Evolutionary conservation across 768 basidiomycete genomes (phyloP).

Genomic region (Termitomyces eurrhizus): DNA sequence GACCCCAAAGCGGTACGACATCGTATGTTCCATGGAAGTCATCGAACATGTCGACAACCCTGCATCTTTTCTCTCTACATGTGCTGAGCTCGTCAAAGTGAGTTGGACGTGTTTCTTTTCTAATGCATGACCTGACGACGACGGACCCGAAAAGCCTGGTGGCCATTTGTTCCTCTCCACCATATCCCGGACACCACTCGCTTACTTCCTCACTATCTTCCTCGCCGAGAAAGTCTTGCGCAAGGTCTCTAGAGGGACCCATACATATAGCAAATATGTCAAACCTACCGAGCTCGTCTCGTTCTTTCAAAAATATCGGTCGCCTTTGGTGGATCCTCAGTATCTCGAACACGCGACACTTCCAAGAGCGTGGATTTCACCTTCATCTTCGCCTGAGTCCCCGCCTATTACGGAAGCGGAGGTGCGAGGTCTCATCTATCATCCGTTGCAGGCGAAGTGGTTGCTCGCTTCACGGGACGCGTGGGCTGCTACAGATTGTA

Average conservation of each 20-base stretch:
- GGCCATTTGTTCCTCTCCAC: conserved; percentile 96
- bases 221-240: conserved; percentile 80
- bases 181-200: conserved; percentile 68
- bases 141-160: conserved; percentile 60
- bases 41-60: conserved; percentile 97
- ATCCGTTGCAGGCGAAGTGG: conserved; percentile 71
- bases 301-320: conserved; percentile 68
- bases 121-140: background rate
- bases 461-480: conserved; percentile 57
- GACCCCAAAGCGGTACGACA: conserved; percentile 70
- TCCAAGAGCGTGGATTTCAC: conserved; percentile 56
- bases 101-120: conserved; percentile 13
- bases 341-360: conserved; percentile 11
- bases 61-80: conserved; percentile 71
- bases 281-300: conserved; percentile 80
- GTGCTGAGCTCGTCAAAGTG: conserved; percentile 86
- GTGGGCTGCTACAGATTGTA: conserved; percentile 55
- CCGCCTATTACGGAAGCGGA: conserved; percentile 71
- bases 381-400: conserved; percentile 36
- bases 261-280: conserved; percentile 88
- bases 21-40: conserved; percentile 98
- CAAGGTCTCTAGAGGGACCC: conserved; percentile 83
- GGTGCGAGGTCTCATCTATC: conserved; percentile 73
- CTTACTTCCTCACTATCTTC: conserved; percentile 48
- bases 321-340: conserved; percentile 16